These are phyloP conservation scores for Leccinellum rugosiceps DNA, from an alignment of 768 basidiomycete genomes.

Conservation along the genomic window DNA sequence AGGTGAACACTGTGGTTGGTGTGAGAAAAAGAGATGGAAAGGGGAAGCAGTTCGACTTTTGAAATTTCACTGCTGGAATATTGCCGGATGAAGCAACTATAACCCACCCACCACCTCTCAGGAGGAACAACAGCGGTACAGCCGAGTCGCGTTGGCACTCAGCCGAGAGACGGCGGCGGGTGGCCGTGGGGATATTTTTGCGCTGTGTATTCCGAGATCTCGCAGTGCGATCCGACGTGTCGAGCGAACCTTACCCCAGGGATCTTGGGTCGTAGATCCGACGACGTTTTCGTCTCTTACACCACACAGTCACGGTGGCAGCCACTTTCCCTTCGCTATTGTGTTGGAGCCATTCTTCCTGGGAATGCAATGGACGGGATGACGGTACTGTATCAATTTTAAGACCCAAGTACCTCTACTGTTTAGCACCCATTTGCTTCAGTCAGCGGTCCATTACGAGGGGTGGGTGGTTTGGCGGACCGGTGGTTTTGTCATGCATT, in stretches of 20 bases:
- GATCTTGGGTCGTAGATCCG: conserved; percentile 21
- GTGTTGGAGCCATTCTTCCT: not conserved
- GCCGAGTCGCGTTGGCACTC: conserved; percentile 11
- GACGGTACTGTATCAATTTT: not conserved
- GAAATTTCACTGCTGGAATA: not conserved
- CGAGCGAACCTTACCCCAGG: conserved; percentile 7
- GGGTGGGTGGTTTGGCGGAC: conserved; percentile 13
- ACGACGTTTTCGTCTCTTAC: conserved; percentile 3
- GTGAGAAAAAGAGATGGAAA: not conserved
- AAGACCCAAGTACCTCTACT: not conserved
- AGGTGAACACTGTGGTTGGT: not conserved
- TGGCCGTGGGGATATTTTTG: conserved; percentile 3
- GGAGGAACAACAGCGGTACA: conserved; percentile 1
- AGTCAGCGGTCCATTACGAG: conserved; percentile 22
- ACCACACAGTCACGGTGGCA: not conserved
- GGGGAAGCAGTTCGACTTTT: not conserved
- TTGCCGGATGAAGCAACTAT: not conserved
- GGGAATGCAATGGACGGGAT: not conserved
- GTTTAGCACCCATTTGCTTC: conserved; percentile 11
- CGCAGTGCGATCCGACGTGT: conserved; percentile 2
- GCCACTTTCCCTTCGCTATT: not conserved
- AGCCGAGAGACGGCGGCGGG: conserved; percentile 11
- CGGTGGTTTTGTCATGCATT: conserved; percentile 14
- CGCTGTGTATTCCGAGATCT: conserved; percentile 18
- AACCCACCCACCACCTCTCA: conserved; percentile 14